Base-by-base conservation (phyloP, 2,329 filamentous ascomycete genomes). In the Pseudodiploospora longispora region DNA sequence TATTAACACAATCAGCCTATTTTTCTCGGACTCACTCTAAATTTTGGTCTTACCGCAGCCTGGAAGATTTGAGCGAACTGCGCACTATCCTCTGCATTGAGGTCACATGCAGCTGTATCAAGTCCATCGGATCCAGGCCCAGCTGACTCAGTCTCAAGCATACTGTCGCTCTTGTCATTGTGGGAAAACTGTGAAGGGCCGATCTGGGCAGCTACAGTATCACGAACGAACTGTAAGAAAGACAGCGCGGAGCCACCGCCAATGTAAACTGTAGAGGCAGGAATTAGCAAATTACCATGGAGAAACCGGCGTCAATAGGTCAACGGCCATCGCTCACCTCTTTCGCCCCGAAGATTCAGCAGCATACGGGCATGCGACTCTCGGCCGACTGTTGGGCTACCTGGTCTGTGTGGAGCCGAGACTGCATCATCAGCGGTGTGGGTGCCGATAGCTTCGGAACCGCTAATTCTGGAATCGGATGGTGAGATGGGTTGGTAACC, bases 141-240 rank as follows among this genome's bases (percentile, higher is more conserved):
- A 12, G 55, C 48, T 4, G 50, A 47, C 38, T 71, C 66, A 10
- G 65, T 68, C 52, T 78, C 74, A 1, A 77, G 67, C 71, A 78
- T 76, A 32, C 65, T 68, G 42, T 75, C 69, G n/a, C 65, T 68
- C 35, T 66, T 66, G 19, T 68, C 62, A 51, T 68, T 70, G 44
- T 76, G 67, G 0, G 75, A 74, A 52, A 78, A 78, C 10, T 68
- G 65, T 0, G 73, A 76, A 1, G 73, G 72, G 0, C 74, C 75
- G 43, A 76, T 74, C 47, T 75, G 67, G 30, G 70, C 68, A 7
- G 68, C 67, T 49, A 71, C 54, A 3, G 64, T 66, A 9, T 70
- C 63, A 10, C 73, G 66, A 10, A 77, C 61, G 32, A 77, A 66
- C 45, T 78, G 73, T 1, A 80, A 58, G 46, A 80, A 80, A 0